Conservation (phyloP, 495 filamentous ascomycete species). For the Tuber magnatum region DNA sequence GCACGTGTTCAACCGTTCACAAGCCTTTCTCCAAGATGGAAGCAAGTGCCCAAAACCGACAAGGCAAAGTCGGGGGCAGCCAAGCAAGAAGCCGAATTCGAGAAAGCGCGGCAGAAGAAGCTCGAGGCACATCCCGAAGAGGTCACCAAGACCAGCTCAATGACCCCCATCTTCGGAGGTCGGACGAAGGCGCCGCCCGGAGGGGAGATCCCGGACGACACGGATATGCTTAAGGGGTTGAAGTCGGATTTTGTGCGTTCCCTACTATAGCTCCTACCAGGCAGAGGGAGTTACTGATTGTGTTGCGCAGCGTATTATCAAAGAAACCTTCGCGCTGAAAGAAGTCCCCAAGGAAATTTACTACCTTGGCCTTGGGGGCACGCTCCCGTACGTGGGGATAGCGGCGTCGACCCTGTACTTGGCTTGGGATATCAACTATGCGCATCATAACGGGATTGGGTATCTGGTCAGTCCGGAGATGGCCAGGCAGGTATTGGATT, state of each 20-base stretch:
- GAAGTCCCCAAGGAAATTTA: conserved; percentile 75
- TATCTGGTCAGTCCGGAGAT: conserved; percentile 61
- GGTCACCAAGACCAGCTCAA: conserved; percentile 53
- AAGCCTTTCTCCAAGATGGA: not conserved
- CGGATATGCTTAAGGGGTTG: conserved; percentile 62
- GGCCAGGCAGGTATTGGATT: conserved; percentile 64
- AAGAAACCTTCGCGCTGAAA: conserved; percentile 74
- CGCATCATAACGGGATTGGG: conserved; percentile 53
- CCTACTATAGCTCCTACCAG: not conserved
- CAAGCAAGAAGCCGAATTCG: conserved; percentile 11
- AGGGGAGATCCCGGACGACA: conserved; percentile 44
- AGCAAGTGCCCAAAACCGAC: not conserved
- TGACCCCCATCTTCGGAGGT: conserved; percentile 51
- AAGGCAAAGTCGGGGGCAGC: not conserved
- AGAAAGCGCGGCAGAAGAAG: conserved; percentile 46
- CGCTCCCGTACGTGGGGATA: conserved; percentile 82
- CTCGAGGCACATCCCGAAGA: conserved; percentile 52
- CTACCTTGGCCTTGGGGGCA: conserved; percentile 76
- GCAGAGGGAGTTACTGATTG: not conserved
- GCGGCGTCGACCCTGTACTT: conserved; percentile 82
- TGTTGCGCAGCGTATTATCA: conserved; percentile 61
- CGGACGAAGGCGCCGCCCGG: conserved; percentile 31
- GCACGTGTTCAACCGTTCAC: not conserved
- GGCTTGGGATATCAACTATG: conserved; percentile 69
- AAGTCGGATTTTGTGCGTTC: conserved; percentile 64